Evolutionary conservation across 2,329 filamentous ascomycete species (phyloP).

Genomic region (Pseudonectria foliicola): DNA sequence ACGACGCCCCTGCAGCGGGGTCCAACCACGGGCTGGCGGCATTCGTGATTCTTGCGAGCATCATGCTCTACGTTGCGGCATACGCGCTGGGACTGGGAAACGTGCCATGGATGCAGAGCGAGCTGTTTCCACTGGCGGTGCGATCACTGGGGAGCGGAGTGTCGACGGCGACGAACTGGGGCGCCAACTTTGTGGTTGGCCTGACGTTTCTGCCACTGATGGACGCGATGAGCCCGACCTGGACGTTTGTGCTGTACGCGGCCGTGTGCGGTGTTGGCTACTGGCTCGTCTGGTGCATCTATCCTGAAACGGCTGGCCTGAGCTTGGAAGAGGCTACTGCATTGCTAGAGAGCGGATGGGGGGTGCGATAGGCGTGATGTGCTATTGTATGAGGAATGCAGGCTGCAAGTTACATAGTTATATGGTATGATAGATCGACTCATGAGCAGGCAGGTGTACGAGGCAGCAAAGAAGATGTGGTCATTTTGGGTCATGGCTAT

Average conservation of each 20-base stretch:
- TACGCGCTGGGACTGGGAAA: constrained; percentile 87
- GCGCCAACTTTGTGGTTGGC: constrained; percentile 76
- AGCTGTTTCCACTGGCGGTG: constrained; percentile 75
- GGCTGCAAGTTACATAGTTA: too few species aligned
- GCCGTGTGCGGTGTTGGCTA: constrained; percentile 62
- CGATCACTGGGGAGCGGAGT: constrained; percentile 65
- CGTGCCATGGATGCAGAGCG: constrained; percentile 93
- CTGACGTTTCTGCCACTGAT: constrained; percentile 85
- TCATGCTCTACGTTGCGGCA: constrained; percentile 76
- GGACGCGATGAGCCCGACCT: constrained; percentile 62
- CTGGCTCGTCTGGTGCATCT: constrained; percentile 62
- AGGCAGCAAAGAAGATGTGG: too few species aligned
- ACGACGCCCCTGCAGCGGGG: constrained; percentile 12
- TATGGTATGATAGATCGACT: too few species aligned
- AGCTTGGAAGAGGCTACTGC: constrained; percentile 72
- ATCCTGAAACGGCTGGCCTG: constrained; percentile 80
- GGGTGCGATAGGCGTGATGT: constrained; percentile 44
- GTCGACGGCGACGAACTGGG: constrained; percentile 79
- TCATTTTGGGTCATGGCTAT: too few species aligned
- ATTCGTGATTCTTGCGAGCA: constrained; percentile 59
- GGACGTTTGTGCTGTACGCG: constrained; percentile 79
- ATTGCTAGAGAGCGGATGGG: constrained; percentile 67
- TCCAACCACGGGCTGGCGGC: constrained; percentile 31
- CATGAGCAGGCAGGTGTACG: too few species aligned
- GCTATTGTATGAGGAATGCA: too few species aligned